phyloP scores from a whole-genome alignment of 257 asterid species.

The Parsonsia alboflavescens region DNA sequence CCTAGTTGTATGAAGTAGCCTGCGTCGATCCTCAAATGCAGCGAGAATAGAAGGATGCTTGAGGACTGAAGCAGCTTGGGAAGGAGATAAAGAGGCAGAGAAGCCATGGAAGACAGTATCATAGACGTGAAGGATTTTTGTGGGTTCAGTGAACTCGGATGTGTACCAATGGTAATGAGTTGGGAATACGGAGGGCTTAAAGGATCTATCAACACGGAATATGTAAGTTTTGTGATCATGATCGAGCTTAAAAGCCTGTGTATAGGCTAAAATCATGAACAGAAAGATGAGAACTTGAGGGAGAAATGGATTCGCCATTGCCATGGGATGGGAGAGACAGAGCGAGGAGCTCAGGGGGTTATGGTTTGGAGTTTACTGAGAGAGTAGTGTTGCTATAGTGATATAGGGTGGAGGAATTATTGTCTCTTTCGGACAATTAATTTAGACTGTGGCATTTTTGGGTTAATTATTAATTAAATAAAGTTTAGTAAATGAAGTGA shows the following conservation, averaged over 20 bases:
- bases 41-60: constrained; percentile 72
- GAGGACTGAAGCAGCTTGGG: constrained; percentile 53
- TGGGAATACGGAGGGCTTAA: constrained; percentile 83
- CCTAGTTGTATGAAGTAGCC: constrained; percentile 87
- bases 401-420: constrained; percentile 31
- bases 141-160: constrained; percentile 61
- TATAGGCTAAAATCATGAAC: constrained; percentile 12
- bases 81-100: constrained; percentile 67
- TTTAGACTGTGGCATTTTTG: background rate
- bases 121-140: constrained; percentile 73
- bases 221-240: constrained; percentile 63
- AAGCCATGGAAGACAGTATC: constrained; percentile 90
- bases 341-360: constrained; percentile 15
- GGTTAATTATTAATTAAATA: background rate
- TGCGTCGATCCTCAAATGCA: constrained; percentile 72
- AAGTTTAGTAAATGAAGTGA: background rate
- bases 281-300: constrained; percentile 20
- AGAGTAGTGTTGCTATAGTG: constrained; percentile 18
- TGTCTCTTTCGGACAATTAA: constrained; percentile 17
- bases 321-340: constrained; percentile 26
- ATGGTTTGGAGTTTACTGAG: constrained; percentile 12
- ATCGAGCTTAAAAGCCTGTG: background rate
- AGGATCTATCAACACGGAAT: constrained; percentile 51
- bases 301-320: constrained; percentile 22
- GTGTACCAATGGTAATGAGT: constrained; percentile 94